Conservation (phyloP, 768 basidiomycete genomes). For the Pisolithus orientalis region DNA sequence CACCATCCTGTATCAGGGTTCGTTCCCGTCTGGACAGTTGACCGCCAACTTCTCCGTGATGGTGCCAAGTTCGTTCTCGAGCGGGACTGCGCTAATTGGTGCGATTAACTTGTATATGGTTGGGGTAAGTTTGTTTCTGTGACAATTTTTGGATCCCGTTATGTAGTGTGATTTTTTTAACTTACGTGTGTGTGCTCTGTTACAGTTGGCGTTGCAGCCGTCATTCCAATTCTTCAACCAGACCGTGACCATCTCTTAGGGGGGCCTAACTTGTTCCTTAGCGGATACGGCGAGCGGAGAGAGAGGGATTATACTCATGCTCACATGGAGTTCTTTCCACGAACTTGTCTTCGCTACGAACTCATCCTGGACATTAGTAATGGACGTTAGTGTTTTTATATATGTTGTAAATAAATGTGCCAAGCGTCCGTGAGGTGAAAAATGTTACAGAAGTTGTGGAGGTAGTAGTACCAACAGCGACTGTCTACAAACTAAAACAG, state of each 20-base stretch:
- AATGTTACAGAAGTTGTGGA: too few species aligned
- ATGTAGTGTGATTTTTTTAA: not conserved
- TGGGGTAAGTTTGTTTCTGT: slow-evolving; percentile 29
- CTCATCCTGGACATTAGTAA: too few species aligned
- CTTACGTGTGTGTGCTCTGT: not conserved
- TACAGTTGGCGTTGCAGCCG: slow-evolving; percentile 8
- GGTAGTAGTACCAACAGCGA: too few species aligned
- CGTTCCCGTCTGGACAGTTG: slow-evolving; percentile 13
- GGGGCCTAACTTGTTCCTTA: not conserved
- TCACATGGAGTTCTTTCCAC: too few species aligned
- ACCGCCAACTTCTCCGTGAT: slow-evolving; percentile 29
- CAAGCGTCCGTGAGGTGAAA: too few species aligned
- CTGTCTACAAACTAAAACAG: too few species aligned
- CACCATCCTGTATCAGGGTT: slow-evolving; percentile 29
- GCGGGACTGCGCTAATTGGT: slow-evolving; percentile 30
- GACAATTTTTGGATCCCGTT: not conserved
- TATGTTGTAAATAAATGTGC: too few species aligned
- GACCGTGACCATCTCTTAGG: slow-evolving; percentile 9
- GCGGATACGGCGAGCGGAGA: not conserved
- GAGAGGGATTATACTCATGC: not conserved
- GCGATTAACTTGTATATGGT: slow-evolving; percentile 33
- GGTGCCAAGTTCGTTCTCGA: slow-evolving; percentile 18
- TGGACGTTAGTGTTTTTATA: too few species aligned
- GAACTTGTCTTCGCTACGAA: too few species aligned
- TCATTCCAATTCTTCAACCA: slow-evolving; percentile 19